These are phyloP conservation scores for Warburgia ugandensis DNA, from an alignment of 164 flowering plant species.

Conservation along the genomic window DNA sequence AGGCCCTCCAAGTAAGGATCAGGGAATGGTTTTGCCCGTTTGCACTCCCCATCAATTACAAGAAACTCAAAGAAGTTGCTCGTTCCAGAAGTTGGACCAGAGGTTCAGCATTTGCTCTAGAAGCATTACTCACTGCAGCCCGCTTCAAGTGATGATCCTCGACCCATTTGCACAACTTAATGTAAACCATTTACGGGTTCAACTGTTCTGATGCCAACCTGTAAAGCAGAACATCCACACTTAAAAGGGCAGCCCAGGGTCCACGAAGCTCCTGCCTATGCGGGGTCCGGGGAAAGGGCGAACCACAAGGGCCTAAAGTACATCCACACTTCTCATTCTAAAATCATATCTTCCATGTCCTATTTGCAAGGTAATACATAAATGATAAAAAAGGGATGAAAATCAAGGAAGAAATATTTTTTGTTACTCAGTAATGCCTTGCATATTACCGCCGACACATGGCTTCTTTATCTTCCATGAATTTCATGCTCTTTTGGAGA, in stretches of 20 bases:
- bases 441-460: slow-evolving; percentile 55
- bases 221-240: slow-evolving; percentile 9
- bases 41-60: slow-evolving; percentile 69
- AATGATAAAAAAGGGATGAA: no score
- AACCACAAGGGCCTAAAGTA: no score
- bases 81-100: slow-evolving; percentile 66
- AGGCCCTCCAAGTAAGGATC: slow-evolving; percentile 88
- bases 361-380: no score
- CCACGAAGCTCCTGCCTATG: no score
- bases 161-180: slow-evolving; percentile 70
- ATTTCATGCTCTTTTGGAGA: slow-evolving; percentile 42
- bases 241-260: no score
- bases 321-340: no score
- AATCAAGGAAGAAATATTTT: no score
- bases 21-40: slow-evolving; percentile 83
- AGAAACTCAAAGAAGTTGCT: slow-evolving; percentile 57
- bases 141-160: slow-evolving; percentile 82
- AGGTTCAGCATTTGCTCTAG: slow-evolving; percentile 74
- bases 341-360: no score
- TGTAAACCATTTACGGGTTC: slow-evolving; percentile 59
- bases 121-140: slow-evolving; percentile 96
- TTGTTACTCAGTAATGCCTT: no score
- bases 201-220: slow-evolving; percentile 63
- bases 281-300: no score
- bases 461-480: slow-evolving; percentile 79